Evolutionary conservation across 2,329 filamentous ascomycete species (phyloP), one percentile per base, ranked within the genome.

Genomic region (Chrysoporthe deuterocubensis): DNA sequence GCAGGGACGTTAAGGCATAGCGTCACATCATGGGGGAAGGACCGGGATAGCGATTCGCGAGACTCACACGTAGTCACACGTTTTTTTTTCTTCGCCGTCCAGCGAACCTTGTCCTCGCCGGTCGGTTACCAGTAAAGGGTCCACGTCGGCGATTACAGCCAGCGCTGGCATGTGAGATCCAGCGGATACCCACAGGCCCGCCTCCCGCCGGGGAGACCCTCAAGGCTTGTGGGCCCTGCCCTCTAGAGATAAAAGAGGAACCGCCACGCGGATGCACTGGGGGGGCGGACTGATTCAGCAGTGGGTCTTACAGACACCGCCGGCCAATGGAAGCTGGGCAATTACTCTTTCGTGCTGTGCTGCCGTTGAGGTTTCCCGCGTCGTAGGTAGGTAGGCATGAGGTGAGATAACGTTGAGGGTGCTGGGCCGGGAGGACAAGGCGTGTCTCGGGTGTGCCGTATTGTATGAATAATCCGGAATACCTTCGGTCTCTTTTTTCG

Each of bases 381-480:
- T 58, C 56, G 56, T 40, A 32, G 32, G 26, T 2, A 26, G 26
- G 26, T 26, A 26, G 26, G 54, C 14, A 34, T 58, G 56, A 58
- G 56, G 48, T 54, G 48, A 48, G 61, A 60, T 57, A 57, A n/a
- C 59, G 59, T 34, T 50, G 61, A 52, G 46, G 26, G 46, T n/a
- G 37, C 21, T 66, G 42, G 18, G 42, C 16, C 21, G 40, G 52
- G 56, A 40, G 56, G 32, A 58, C 52, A 52, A 63, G 32, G 56
- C 65, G 62, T 44, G 62, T 67, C 21, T 50, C 34, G 57, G 57
- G 56, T 42, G 43, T 57, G 60, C 11, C 42, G 58, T 68, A 60
- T 65, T 46, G 58, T 68, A 60, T 65, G 66, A 66, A 65, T 62
- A 60, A 70, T 48, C 65, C 62, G 68, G 62, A 57, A 64, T 64